phyloP scores from a whole-genome alignment of 768 basidiomycete genomes.

The Mycena albidolilacea region DNA sequence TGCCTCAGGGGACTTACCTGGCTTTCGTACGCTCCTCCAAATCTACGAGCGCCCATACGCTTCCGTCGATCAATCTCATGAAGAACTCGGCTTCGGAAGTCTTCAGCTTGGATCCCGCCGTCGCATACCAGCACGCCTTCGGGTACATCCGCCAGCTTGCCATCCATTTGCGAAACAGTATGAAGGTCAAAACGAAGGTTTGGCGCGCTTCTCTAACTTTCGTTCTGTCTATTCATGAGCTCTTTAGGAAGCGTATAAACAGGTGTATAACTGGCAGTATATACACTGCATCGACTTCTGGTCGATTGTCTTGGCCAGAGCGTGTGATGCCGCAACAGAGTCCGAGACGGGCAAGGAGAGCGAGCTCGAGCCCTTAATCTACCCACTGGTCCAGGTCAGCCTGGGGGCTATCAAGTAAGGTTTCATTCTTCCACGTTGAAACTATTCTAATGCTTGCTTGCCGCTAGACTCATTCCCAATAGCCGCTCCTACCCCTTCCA shows the following conservation, averaged over 20 bases:
- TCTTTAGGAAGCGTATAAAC: constrained; percentile 87
- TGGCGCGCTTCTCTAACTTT: constrained; percentile 35
- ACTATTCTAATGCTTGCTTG: constrained; percentile 29
- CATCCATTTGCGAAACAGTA: constrained; percentile 91
- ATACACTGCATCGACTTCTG: constrained; percentile 97
- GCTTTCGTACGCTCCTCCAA: constrained; percentile 88
- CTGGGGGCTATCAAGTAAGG: constrained; percentile 93
- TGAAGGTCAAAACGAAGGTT: constrained; percentile 91
- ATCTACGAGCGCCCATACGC: constrained; percentile 86
- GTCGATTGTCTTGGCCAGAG: constrained; percentile 87
- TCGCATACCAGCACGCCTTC: constrained; percentile 95
- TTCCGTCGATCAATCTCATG: constrained; percentile 96
- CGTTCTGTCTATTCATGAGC: constrained; percentile 18
- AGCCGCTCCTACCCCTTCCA: constrained; percentile 96
- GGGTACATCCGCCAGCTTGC: constrained; percentile 96
- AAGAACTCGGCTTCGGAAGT: constrained; percentile 97
- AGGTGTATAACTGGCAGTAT: constrained; percentile 99
- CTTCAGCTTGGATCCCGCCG: constrained; percentile 81
- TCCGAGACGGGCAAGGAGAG: constrained; percentile 72
- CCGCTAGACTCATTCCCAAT: constrained; percentile 86
- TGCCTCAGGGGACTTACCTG: constrained; percentile 84
- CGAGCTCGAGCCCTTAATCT: constrained; percentile 90
- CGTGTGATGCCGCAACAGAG: constrained; percentile 76
- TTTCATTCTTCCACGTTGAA: constrained; percentile 25
- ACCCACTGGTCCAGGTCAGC: constrained; percentile 95